These are phyloP conservation scores for Aspergillus flavus DNA, from an alignment of 2,329 filamentous ascomycete species.

Conservation along the genomic window DNA sequence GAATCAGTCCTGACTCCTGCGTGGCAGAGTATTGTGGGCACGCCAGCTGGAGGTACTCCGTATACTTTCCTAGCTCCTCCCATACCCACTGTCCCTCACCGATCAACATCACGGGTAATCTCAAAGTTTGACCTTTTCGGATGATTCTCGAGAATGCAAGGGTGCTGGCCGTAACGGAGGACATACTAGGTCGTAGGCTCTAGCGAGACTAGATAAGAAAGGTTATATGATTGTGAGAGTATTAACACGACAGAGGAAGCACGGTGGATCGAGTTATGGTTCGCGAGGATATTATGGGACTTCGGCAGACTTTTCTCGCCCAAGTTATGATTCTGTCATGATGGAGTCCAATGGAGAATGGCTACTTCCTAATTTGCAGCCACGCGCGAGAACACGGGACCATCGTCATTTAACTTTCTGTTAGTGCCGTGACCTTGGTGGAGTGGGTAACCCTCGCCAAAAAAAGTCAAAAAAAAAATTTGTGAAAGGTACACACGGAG, in stretches of 20 bases:
- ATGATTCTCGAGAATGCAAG: neutral
- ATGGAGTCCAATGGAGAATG: slow-evolving; percentile 17
- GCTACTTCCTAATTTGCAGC: slow-evolving; percentile 15
- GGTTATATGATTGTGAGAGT: neutral
- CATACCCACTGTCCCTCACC: slow-evolving; percentile 4
- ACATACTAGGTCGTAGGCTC: too few species aligned
- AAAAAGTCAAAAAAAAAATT: neutral
- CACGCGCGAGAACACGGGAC: slow-evolving; percentile 21
- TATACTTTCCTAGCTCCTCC: neutral
- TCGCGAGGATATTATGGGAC: neutral
- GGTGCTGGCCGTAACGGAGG: neutral
- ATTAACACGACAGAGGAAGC: neutral
- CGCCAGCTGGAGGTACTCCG: neutral
- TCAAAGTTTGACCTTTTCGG: neutral
- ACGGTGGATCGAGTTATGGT: neutral
- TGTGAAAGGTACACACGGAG: neutral
- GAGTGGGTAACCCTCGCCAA: neutral
- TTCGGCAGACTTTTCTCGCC: neutral
- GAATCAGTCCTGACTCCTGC: neutral
- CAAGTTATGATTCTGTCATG: neutral
- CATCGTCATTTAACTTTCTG: slow-evolving; percentile 20
- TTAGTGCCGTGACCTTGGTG: neutral
- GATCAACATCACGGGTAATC: neutral
- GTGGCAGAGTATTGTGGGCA: neutral
- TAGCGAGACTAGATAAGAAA: neutral